These are phyloP conservation scores for Venturia carpophila DNA, from an alignment of 2,329 filamentous ascomycete species.

Conservation along the genomic window DNA sequence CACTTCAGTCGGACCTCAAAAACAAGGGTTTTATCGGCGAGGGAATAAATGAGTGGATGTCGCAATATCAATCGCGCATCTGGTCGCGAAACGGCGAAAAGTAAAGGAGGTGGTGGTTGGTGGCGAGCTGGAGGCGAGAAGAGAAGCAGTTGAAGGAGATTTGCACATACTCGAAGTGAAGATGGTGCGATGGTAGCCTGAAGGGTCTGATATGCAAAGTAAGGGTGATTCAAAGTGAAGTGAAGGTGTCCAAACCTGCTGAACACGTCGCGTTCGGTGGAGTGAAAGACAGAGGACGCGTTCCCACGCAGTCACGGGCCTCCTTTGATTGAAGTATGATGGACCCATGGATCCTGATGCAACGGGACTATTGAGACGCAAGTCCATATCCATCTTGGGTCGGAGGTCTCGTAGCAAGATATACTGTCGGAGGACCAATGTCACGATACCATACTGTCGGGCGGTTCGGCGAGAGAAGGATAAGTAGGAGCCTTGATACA, in stretches of 20 bases:
- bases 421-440: too few relatives aligned
- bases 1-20: background rate
- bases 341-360: too few relatives aligned
- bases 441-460: too few relatives aligned
- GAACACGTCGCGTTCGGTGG: background rate
- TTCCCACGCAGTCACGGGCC: background rate
- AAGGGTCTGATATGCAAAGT: background rate
- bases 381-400: too few relatives aligned
- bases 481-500: background rate
- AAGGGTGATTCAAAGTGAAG: background rate
- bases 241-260: background rate
- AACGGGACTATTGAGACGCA: too few relatives aligned
- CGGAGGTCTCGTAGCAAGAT: too few relatives aligned
- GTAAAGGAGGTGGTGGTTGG: background rate
- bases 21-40: background rate
- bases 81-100: background rate
- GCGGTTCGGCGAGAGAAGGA: too few relatives aligned
- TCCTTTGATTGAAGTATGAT: too few relatives aligned
- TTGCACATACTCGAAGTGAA: background rate
- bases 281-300: background rate
- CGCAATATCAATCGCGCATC: background rate
- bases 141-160: background rate
- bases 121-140: background rate
- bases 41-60: background rate
- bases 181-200: background rate